Evolutionary conservation across 2,329 filamentous ascomycete species (phyloP).

Genomic region (Diplodia corticola): DNA sequence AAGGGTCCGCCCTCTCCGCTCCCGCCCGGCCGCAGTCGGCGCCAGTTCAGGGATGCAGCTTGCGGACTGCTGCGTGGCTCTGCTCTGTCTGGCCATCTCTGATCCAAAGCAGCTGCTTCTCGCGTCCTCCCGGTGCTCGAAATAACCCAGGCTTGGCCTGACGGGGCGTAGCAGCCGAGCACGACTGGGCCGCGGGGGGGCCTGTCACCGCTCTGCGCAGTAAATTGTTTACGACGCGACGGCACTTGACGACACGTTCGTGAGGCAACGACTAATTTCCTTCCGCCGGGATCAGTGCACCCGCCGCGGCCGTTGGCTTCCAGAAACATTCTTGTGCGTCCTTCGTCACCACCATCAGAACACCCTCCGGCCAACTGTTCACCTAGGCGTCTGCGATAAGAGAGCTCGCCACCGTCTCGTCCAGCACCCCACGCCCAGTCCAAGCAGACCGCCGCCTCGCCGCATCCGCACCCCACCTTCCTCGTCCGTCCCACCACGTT

Average conservation of each 20-base stretch:
- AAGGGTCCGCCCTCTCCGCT: conserved; percentile 2
- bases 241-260: conserved; percentile 12
- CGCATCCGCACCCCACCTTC: conserved; percentile 11
- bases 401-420: not conserved
- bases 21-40: conserved; percentile 19
- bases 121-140: not conserved
- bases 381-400: not conserved
- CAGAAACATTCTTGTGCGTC: conserved; percentile 20
- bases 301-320: conserved; percentile 6
- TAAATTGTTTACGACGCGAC: conserved; percentile 14
- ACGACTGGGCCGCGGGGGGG: conserved; percentile 6
- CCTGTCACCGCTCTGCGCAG: conserved; percentile 1
- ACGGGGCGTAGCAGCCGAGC: not conserved
- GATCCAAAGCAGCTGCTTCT: not conserved
- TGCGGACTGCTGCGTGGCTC: not conserved
- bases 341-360: not conserved
- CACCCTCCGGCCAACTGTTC: not conserved
- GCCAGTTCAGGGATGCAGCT: conserved; percentile 12
- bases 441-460: not conserved
- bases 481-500: conserved; percentile 11
- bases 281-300: conserved; percentile 15
- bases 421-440: not conserved
- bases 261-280: conserved; percentile 20
- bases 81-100: not conserved
- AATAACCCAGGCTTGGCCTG: not conserved